A percentile compares a stretch with the other conserved stretches of the same genome.
Evolutionary conservation across 345 rosid genomes (phyloP).

Genomic region (Pistacia integerrima): DNA sequence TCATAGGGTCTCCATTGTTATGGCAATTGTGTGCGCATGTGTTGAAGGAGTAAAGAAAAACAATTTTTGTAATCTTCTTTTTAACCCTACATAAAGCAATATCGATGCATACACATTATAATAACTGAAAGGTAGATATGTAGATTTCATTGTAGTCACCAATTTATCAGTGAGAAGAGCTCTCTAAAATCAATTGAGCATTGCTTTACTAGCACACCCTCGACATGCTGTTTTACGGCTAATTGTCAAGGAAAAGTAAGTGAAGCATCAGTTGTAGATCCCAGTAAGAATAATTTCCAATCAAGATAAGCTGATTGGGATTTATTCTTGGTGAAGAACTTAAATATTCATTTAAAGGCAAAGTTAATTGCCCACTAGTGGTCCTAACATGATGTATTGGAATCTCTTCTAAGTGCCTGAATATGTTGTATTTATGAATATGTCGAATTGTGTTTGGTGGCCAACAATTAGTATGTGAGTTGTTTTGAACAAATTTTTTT

Average conservation of each 20-base stretch:
- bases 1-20: constrained; percentile 7
- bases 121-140: constrained; percentile 9
- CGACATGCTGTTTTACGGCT: constrained; percentile 20
- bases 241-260: constrained; percentile 15
- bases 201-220: constrained; percentile 15
- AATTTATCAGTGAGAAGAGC: background rate
- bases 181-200: constrained; percentile 28
- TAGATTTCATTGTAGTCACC: no score
- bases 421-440: constrained; percentile 39
- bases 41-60: constrained; percentile 12
- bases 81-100: constrained; percentile 1
- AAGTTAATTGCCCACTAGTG: constrained; percentile 35
- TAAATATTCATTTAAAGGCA: constrained; percentile 20
- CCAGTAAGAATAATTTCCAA: constrained; percentile 28
- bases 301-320: constrained; percentile 42
- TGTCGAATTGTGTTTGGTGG: constrained; percentile 58
- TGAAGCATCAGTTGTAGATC: constrained; percentile 27
- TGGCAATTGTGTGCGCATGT: constrained; percentile 7
- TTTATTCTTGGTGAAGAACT: constrained; percentile 40
- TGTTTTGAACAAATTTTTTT: constrained; percentile 44
- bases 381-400: constrained; percentile 44
- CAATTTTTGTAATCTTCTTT: background rate
- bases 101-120: background rate
- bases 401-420: constrained; percentile 40
- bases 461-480: constrained; percentile 46